Percentiles rank a stretch among this genome's conserved stretches.
These are phyloP conservation scores for Metschnikowia hibisci DNA, from an alignment of 805 yeast genomes.

Conservation along the genomic window DNA sequence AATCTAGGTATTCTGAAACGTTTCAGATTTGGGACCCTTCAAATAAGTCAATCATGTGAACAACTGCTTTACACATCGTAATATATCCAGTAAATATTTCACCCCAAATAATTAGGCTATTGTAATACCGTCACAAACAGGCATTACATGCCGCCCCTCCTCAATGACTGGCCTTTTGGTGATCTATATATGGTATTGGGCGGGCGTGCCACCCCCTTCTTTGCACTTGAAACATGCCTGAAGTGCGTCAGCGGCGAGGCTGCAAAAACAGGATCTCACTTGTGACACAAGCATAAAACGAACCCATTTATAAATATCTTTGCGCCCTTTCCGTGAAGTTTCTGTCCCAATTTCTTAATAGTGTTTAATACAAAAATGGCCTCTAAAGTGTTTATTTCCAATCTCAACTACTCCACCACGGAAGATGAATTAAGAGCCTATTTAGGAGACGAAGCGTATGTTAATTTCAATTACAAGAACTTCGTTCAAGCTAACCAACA, in stretches of 20 bases:
- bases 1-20: too few relatives aligned
- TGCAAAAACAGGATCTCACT: slow-evolving; percentile 1
- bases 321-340: background rate
- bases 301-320: slow-evolving; percentile 7
- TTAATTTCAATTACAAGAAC: background rate
- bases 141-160: background rate
- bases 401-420: slow-evolving; percentile 50
- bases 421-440: slow-evolving; percentile 48
- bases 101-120: too few relatives aligned
- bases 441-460: slow-evolving; percentile 44
- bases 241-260: slow-evolving; percentile 4
- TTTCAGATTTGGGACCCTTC: too few relatives aligned
- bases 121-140: background rate
- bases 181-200: background rate
- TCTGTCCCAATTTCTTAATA: background rate
- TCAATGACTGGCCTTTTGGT: background rate
- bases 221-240: slow-evolving; percentile 1
- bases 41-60: too few relatives aligned
- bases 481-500: slow-evolving; percentile 2
- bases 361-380: slow-evolving; percentile 4
- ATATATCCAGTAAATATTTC: too few relatives aligned
- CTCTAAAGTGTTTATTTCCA: slow-evolving; percentile 45
- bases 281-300: slow-evolving; percentile 10
- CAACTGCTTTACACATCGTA: too few relatives aligned
- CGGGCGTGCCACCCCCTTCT: background rate